Evolutionary conservation across 2,329 filamentous ascomycete genomes (phyloP).

Genomic region (Colletotrichum zoysiae): DNA sequence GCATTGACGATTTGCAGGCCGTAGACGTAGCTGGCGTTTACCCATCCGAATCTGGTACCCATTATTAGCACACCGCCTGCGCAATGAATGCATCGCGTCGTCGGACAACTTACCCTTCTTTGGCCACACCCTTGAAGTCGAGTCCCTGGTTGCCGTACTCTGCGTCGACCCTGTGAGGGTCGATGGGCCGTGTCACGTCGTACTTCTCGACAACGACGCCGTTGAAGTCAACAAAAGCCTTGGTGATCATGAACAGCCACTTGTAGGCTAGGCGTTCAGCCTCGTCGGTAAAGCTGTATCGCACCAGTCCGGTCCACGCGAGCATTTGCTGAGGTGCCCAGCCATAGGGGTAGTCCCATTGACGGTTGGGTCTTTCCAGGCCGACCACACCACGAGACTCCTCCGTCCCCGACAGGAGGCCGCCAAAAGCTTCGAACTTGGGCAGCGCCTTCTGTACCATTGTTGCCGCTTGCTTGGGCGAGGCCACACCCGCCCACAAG

Average conservation of each 20-base stretch:
- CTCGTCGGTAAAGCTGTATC: slow-evolving; percentile 92
- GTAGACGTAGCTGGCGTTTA: slow-evolving; percentile 97
- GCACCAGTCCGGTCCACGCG: slow-evolving; percentile 91
- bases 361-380: slow-evolving; percentile 88
- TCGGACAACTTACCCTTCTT: slow-evolving; percentile 82
- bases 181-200: slow-evolving; percentile 89
- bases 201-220: slow-evolving; percentile 99
- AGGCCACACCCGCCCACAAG: slow-evolving; percentile 92
- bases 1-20: slow-evolving; percentile 89
- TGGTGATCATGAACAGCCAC: slow-evolving; percentile 98
- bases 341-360: slow-evolving; percentile 98
- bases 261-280: slow-evolving; percentile 92
- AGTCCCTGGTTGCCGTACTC: slow-evolving; percentile 98
- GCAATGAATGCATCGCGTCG: background rate
- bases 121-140: slow-evolving; percentile 95
- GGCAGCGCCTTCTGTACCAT: slow-evolving; percentile 87
- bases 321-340: slow-evolving; percentile 99
- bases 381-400: slow-evolving; percentile 85
- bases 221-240: slow-evolving; percentile 98
- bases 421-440: slow-evolving; percentile 88
- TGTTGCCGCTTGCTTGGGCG: slow-evolving; percentile 85
- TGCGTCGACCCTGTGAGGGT: slow-evolving; percentile 93
- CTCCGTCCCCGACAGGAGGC: slow-evolving; percentile 89
- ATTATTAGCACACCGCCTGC: slow-evolving; percentile 49
- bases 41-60: slow-evolving; percentile 88